Conservation (phyloP, 2,329 filamentous ascomycete species). For the Colletotrichum chlorophyti region DNA sequence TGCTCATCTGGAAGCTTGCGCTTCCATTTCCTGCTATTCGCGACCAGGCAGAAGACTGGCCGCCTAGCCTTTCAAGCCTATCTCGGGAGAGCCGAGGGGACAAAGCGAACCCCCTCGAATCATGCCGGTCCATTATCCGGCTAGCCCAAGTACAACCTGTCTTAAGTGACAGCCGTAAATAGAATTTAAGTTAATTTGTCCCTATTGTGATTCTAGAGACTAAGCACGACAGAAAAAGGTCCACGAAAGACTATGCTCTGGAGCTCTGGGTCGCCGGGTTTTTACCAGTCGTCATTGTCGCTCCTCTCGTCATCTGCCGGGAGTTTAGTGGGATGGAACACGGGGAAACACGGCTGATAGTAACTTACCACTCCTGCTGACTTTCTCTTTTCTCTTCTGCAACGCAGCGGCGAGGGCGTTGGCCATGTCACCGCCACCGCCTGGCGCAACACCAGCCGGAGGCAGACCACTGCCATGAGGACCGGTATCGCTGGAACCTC, state of each 20-base stretch:
- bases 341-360: not conserved
- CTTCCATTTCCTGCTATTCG: not conserved
- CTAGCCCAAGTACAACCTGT: not conserved
- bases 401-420: conserved; percentile 81
- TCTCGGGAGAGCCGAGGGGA: too few relatives aligned
- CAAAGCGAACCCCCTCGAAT: too few relatives aligned
- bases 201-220: too few relatives aligned
- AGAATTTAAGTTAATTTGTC: conserved; percentile 6
- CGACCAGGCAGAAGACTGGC: too few relatives aligned
- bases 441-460: conserved; percentile 56
- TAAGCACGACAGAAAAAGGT: too few relatives aligned
- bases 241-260: too few relatives aligned
- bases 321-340: conserved; percentile 15
- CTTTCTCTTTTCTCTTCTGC: conserved; percentile 88
- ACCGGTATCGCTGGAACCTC: conserved; percentile 49
- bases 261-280: not conserved
- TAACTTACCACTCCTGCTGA: conserved; percentile 89
- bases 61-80: too few relatives aligned
- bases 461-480: conserved; percentile 59
- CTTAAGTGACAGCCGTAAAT: not conserved
- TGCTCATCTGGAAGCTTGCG: not conserved
- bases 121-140: not conserved
- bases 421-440: conserved; percentile 73
- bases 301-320: conserved; percentile 72
- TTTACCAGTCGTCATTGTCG: conserved; percentile 77